These are phyloP conservation scores for Purpureocillium takamizusanense DNA, from an alignment of 2,329 filamentous ascomycete species.

Conservation along the genomic window DNA sequence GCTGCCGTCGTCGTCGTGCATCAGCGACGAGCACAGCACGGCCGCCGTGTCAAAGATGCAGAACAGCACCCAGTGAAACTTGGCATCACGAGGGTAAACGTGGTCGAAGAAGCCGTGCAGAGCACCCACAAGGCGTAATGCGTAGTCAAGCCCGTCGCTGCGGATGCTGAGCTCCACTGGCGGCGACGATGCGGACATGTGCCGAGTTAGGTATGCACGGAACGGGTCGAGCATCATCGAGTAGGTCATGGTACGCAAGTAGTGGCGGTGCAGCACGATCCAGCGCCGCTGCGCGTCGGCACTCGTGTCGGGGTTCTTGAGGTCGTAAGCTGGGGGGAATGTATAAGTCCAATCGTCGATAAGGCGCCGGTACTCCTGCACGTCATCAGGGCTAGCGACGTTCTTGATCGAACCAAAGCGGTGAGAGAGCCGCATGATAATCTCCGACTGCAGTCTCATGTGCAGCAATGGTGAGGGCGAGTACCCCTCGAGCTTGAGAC, in stretches of 20 bases:
- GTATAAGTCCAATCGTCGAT: constrained; percentile 32
- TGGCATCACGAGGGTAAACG: constrained; percentile 34
- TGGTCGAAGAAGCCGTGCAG: constrained; percentile 32
- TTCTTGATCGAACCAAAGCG: constrained; percentile 21
- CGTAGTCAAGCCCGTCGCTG: constrained; percentile 31
- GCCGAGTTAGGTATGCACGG: constrained; percentile 33
- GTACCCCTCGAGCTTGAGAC: constrained; percentile 21
- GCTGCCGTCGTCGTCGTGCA: constrained; percentile 34
- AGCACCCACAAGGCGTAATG: constrained; percentile 30
- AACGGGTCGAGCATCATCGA: constrained; percentile 36
- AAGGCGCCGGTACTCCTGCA: constrained; percentile 20
- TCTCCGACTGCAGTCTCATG: constrained; percentile 25
- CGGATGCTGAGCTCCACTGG: constrained; percentile 27
- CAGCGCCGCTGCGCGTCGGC: constrained; percentile 31
- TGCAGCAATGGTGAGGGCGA: constrained; percentile 21
- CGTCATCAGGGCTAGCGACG: constrained; percentile 17
- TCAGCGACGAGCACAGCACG: constrained; percentile 39
- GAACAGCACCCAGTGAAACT: constrained; percentile 40
- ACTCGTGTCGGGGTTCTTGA: constrained; percentile 29
- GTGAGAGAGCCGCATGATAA: constrained; percentile 20
- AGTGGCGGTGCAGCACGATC: constrained; percentile 34
- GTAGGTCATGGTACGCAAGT: constrained; percentile 33
- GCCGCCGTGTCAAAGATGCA: constrained; percentile 42
- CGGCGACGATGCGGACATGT: constrained; percentile 15
- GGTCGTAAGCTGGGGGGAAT: constrained; percentile 30